phyloP scores from a whole-genome alignment of 2,329 filamentous ascomycete genomes.

The Diaporthe sp. region DNA sequence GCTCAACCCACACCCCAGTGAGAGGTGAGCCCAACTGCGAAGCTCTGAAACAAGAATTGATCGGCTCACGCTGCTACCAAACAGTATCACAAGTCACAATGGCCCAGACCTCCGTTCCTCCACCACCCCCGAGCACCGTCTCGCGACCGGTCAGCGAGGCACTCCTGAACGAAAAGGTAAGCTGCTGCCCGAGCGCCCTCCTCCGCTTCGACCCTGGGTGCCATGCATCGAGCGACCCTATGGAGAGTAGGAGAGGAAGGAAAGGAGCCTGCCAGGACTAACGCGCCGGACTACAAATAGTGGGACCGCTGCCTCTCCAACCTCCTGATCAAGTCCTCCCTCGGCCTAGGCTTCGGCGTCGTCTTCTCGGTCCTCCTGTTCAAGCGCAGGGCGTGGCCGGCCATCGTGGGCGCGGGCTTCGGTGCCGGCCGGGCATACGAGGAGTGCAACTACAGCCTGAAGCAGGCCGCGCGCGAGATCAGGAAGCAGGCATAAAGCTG shows the following conservation, averaged over 20 bases:
- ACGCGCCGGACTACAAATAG: slow-evolving; percentile 58
- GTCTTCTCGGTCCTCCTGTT: slow-evolving; percentile 99
- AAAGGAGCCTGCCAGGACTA: background rate
- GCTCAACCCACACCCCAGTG: slow-evolving; percentile 38
- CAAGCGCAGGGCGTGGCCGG: slow-evolving; percentile 97
- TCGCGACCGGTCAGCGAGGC: slow-evolving; percentile 95
- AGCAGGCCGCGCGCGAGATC: slow-evolving; percentile 70
- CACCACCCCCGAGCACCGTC: slow-evolving; percentile 73
- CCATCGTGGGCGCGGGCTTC: slow-evolving; percentile 94
- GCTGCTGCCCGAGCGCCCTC: slow-evolving; percentile 11
- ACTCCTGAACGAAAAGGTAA: slow-evolving; percentile 98
- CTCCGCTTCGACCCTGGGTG: no score
- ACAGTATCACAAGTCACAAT: slow-evolving; percentile 53
- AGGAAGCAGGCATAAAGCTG: slow-evolving; percentile 61
- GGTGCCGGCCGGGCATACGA: slow-evolving; percentile 97
- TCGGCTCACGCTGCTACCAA: slow-evolving; percentile 31
- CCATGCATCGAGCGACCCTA: background rate
- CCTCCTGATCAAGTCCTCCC: slow-evolving; percentile 93
- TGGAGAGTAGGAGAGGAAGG: no score
- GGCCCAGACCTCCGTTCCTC: slow-evolving; percentile 66
- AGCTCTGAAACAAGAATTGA: slow-evolving; percentile 39
- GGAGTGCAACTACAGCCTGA: slow-evolving; percentile 90
- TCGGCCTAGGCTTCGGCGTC: slow-evolving; percentile 96
- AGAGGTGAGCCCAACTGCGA: slow-evolving; percentile 34
- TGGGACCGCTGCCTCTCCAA: slow-evolving; percentile 99